Evolutionary conservation across 106 monocot genomes (phyloP), one percentile per base, ranked within the genome.

Genomic region (Iris macrosiphon): DNA sequence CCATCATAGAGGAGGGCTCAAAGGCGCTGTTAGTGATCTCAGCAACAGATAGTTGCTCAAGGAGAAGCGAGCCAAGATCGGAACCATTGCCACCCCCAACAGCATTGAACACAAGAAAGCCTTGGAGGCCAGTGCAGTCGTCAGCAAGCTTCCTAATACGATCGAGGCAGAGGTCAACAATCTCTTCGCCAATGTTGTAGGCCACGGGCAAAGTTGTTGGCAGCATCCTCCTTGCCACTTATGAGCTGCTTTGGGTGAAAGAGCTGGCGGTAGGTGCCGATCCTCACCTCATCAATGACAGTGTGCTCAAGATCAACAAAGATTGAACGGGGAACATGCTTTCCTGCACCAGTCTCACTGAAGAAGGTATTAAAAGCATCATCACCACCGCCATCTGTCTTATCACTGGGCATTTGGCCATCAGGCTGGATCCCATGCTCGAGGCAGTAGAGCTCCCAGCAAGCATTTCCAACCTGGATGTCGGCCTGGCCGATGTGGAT

Each of bases 171-270:
- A 63, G 50, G 37, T 63, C 63, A 49, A 63, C 63, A 40, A 63
- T 50, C 63, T 63, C 63, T 63, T 63, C 51, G 26, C 63, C 63
- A 35, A 63, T 77, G 23, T 81, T 87, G 60, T 88, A 82, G 81
- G 56, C 81, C 82, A 54, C 81, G 78, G 31, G 87, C 87, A 12
- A 88, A 88, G 58, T 88, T 88, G 72, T 88, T 88, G 45, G 87
- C 87, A 14, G 87, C 87, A 15, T 88, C 87, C 31, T 88, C 87
- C 58, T 88, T 88, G 71, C 82, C 82, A 34, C 82, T 88, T 60
- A 88, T 87, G 64, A 87, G 87, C 40, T 87, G 87, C 52, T 87
- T 82, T 3, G 87, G 81, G 72, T 87, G 87, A 68, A 87, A 87
- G 60, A 87, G 87, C 72, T 87, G 87, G 64, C 87, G 87, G 65